These are phyloP conservation scores for Rhytidiadelphus loreus DNA, from an alignment of 225 moss, liverwort and hornwort genomes.

Conservation along the genomic window DNA sequence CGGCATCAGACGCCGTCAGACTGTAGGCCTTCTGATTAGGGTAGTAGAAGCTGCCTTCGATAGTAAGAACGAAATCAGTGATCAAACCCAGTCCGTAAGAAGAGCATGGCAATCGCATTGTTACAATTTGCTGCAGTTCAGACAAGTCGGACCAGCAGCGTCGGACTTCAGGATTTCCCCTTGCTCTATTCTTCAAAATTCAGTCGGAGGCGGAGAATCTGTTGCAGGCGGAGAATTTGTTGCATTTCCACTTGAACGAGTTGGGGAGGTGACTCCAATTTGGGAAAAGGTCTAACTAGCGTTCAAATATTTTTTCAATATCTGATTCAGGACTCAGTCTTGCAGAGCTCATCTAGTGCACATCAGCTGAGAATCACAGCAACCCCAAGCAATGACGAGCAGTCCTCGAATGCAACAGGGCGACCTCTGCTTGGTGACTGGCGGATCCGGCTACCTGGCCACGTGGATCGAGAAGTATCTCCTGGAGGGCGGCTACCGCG, in stretches of 20 bases:
- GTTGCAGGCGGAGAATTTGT: neutral
- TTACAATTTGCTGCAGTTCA: neutral
- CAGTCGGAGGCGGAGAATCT: neutral
- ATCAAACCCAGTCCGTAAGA: neutral
- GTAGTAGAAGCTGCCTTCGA: neutral
- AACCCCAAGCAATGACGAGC: neutral
- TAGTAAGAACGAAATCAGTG: neutral
- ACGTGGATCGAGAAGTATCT: conserved; percentile 28
- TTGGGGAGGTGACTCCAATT: no score
- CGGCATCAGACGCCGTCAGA: neutral
- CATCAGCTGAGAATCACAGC: neutral
- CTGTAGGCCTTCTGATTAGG: neutral
- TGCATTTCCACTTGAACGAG: neutral
- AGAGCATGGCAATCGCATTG: neutral
- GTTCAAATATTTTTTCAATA: neutral
- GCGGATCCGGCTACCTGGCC: conserved; percentile 13
- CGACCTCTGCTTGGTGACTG: conserved; percentile 13
- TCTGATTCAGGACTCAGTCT: neutral
- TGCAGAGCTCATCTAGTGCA: neutral
- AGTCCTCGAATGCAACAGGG: conserved; percentile 1
- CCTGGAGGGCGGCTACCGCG: conserved; percentile 1
- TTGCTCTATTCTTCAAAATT: neutral
- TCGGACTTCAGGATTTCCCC: neutral
- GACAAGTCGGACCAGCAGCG: neutral
- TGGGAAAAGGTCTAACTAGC: neutral